Evolutionary conservation across 768 basidiomycete genomes (phyloP), one percentile per base, ranked within the genome.

Genomic region (Russula lepida): DNA sequence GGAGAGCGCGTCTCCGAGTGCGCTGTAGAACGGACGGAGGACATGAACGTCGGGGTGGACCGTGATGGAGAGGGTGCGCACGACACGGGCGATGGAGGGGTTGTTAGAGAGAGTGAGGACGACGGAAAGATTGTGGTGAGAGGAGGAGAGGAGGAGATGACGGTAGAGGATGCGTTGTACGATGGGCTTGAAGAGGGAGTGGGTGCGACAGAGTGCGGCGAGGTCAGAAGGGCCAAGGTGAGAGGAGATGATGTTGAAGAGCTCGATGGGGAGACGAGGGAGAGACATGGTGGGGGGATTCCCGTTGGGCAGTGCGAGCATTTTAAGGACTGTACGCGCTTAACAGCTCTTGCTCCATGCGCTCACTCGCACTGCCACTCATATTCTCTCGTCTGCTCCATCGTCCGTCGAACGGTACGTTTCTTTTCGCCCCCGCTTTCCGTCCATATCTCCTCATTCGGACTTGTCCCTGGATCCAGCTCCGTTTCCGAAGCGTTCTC

Each of bases 161-260:
- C 84, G 78, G 71, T 86, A 91, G 71, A 91, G 84, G 37, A 76
- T 69, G 60, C 82, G 81, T 61, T 81, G 82, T 0, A 84, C 84
- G 66, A 82, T 71, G 56, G 73, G 74, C 63, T 74, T 73, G 68
- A 85, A 67, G 35, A 69, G 64, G 15, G 77, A 69, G 63, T 65
- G 72, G 7, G 81, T 74, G 21, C 69, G 72, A 2, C 85, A 76
- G 64, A 86, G 75, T 12, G 78, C 70, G 51, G 76, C 72, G 66
- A 88, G 82, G 72, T 79, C 77, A 11, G 59, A 27, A 44, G 37
- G 11, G 15, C 64, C 43, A n/a, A 71, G 64, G 56, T 49, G 54
- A 27, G 58, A 39, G 73, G 73, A 72, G 70, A 89, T 71, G 70
- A 71, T 68, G 73, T 84, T 80, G 66, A 86, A 67, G 67, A 89